These are phyloP conservation scores for Mucor velutinosus DNA, from an alignment of 371 early-diverging fungal species.

Conservation along the genomic window DNA sequence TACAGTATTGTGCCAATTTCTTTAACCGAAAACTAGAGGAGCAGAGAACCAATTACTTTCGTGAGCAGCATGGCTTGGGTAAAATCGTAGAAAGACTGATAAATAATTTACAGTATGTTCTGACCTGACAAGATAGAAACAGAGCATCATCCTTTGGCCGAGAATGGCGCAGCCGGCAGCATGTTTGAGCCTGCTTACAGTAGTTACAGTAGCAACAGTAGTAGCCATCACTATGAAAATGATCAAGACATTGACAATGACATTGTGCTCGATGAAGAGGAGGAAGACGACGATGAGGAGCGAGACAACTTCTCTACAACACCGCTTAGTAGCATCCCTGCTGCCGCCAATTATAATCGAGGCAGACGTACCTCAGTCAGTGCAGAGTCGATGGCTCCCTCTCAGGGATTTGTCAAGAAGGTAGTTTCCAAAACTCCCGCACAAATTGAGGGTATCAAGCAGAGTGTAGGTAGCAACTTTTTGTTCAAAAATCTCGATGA, in stretches of 20 bases:
- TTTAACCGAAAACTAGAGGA: conserved; percentile 73
- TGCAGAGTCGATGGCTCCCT: conserved; percentile 93
- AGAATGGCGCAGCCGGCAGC: conserved; percentile 2
- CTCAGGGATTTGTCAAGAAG: conserved; percentile 74
- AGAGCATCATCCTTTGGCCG: conserved; percentile 29
- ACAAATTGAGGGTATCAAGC: conserved; percentile 77
- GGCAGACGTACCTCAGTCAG: conserved; percentile 92
- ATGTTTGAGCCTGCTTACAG: background rate
- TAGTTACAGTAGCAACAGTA: conserved; percentile 24
- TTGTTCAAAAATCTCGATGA: conserved; percentile 91
- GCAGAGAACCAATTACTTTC: conserved; percentile 47
- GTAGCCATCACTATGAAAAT: conserved; percentile 44
- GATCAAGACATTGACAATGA: conserved; percentile 1
- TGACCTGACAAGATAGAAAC: conserved; percentile 8
- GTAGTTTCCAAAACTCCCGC: conserved; percentile 83
- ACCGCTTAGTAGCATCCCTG: conserved; percentile 21
- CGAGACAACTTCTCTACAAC: conserved; percentile 52
- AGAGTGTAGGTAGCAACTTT: conserved; percentile 82
- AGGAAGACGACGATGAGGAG: conserved; percentile 22
- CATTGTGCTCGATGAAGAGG: conserved; percentile 44
- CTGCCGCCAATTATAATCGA: conserved; percentile 53
- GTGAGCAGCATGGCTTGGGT: conserved; percentile 12
- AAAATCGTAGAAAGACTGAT: background rate
- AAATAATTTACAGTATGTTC: background rate
- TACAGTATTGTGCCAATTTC: conserved; percentile 86